Conservation (phyloP, 768 basidiomycete species). For the Chalciporus sphaerocephalus region DNA sequence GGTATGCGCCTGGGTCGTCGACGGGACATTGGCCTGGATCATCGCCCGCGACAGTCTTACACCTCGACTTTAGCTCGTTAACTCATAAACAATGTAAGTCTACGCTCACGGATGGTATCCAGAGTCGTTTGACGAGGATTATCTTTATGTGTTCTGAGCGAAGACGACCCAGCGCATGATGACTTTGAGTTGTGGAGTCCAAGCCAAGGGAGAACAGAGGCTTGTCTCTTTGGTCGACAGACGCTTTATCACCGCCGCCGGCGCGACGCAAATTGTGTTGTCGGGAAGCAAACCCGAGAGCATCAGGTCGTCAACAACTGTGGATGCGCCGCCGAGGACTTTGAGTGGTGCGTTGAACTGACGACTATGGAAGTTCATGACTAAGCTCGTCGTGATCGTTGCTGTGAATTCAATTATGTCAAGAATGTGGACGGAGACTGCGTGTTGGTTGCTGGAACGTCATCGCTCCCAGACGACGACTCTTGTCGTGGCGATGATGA, state of each 20-base stretch:
- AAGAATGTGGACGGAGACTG: constrained; percentile 69
- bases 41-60: constrained; percentile 51
- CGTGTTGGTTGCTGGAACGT: constrained; percentile 67
- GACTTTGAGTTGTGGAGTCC: constrained; percentile 99
- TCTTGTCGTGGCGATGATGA: constrained; percentile 59
- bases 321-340: constrained; percentile 68
- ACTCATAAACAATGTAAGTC: constrained; percentile 71
- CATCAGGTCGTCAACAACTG: constrained; percentile 65
- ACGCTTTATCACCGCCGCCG: constrained; percentile 88
- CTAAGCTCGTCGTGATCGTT: neutral
- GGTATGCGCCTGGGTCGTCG: constrained; percentile 45
- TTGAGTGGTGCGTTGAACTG: constrained; percentile 80
- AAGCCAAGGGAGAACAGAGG: constrained; percentile 79
- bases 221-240: constrained; percentile 92
- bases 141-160: constrained; percentile 57
- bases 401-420: constrained; percentile 89
- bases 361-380: neutral
- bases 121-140: constrained; percentile 1
- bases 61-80: constrained; percentile 84
- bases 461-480: constrained; percentile 57
- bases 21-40: constrained; percentile 6
- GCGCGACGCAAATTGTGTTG: constrained; percentile 74
- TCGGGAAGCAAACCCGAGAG: constrained; percentile 63
- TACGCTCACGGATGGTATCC: neutral
- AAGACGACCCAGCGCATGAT: constrained; percentile 72